These are phyloP conservation scores for Thalia dealbata DNA, from an alignment of 176 grass and related monocot species.

Conservation along the genomic window DNA sequence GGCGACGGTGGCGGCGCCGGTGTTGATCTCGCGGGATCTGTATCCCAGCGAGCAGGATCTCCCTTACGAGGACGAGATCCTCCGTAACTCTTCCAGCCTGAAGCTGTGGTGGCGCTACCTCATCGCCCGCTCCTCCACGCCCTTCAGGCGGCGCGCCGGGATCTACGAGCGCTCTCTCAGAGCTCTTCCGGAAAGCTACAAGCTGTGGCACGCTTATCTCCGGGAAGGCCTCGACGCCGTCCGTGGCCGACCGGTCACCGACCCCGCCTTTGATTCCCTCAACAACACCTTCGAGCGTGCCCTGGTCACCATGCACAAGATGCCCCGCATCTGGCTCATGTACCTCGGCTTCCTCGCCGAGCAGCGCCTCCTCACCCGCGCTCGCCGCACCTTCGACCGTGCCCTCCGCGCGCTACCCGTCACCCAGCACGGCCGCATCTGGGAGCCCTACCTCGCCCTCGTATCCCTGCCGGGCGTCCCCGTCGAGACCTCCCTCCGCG, in stretches of 20 bases:
- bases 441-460: conserved; percentile 58
- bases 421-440: conserved; percentile 81
- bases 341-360: conserved; percentile 60
- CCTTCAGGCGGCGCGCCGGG: conserved; percentile 58
- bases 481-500: conserved; percentile 66
- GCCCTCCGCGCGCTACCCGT: conserved; percentile 60
- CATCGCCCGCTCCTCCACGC: conserved; percentile 49
- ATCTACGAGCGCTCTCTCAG: conserved; percentile 73
- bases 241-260: conserved; percentile 49
- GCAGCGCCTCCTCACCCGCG: conserved; percentile 55
- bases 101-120: conserved; percentile 91
- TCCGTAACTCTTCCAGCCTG: conserved; percentile 65
- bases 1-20: neutral
- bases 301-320: conserved; percentile 84
- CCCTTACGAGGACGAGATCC: conserved; percentile 74
- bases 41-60: conserved; percentile 69
- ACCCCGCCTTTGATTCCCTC: conserved; percentile 51
- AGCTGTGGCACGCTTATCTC: conserved; percentile 84
- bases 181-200: conserved; percentile 66
- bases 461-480: conserved; percentile 54
- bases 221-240: conserved; percentile 67
- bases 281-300: conserved; percentile 85
- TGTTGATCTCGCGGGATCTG: conserved; percentile 36
- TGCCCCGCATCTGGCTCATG: conserved; percentile 71
- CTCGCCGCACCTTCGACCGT: conserved; percentile 52